Conservation (phyloP, 805 yeast genomes). For the Pichia thaimueangensis region DNA sequence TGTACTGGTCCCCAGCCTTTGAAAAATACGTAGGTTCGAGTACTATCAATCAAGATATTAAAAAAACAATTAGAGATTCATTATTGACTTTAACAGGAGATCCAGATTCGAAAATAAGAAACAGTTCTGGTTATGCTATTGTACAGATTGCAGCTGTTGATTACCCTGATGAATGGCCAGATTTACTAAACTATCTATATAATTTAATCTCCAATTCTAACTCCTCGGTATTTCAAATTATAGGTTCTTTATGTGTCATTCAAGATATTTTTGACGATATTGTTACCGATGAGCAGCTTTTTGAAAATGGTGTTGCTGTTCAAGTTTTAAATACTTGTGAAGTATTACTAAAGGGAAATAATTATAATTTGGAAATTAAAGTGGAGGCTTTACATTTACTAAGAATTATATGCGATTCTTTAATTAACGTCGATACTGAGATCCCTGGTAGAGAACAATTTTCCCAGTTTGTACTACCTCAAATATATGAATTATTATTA, state of each 20-base stretch:
- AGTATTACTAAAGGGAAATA: constrained; percentile 29
- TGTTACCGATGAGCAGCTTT: constrained; percentile 80
- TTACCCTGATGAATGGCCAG: constrained; percentile 96
- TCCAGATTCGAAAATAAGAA: constrained; percentile 53
- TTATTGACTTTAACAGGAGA: constrained; percentile 45
- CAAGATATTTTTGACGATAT: constrained; percentile 81
- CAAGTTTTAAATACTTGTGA: constrained; percentile 47
- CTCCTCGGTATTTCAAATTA: constrained; percentile 29
- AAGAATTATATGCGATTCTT: constrained; percentile 44
- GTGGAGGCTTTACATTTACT: constrained; percentile 46
- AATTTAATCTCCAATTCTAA: constrained; percentile 29
- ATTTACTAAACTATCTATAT: constrained; percentile 46
- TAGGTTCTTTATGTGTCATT: constrained; percentile 55
- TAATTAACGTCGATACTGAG: constrained; percentile 45
- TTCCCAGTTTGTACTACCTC: constrained; percentile 28
- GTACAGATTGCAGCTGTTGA: constrained; percentile 84
- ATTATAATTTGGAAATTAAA: constrained; percentile 32
- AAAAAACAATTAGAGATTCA: constrained; percentile 41
- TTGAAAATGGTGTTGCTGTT: constrained; percentile 63
- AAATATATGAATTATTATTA: constrained; percentile 21
- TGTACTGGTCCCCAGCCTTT: constrained; percentile 81
- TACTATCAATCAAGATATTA: constrained; percentile 44
- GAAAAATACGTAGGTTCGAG: constrained; percentile 60
- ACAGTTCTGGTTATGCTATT: constrained; percentile 64
- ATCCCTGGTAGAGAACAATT: constrained; percentile 30